These are phyloP conservation scores for Cyclocybe cylindracea DNA, from an alignment of 768 basidiomycete genomes.

Conservation along the genomic window DNA sequence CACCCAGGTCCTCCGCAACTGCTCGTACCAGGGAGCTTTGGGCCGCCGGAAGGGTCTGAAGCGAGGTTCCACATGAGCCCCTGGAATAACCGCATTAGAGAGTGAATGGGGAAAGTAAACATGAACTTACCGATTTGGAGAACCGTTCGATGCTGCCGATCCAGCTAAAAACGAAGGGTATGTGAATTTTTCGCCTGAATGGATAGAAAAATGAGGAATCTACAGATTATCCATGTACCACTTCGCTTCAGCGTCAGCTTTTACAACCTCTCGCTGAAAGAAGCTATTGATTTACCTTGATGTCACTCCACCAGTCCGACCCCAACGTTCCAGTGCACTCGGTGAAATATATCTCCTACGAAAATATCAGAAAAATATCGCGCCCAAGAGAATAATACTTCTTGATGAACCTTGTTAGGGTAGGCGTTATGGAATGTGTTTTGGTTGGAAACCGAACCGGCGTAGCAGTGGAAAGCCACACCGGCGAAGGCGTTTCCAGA, in stretches of 20 bases:
- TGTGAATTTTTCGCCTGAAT: too few relatives aligned
- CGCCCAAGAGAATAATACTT: slow-evolving; percentile 32
- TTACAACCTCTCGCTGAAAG: neutral
- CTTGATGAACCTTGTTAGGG: slow-evolving; percentile 52
- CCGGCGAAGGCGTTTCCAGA: slow-evolving; percentile 59
- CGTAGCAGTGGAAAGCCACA: slow-evolving; percentile 75
- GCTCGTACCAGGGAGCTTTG: slow-evolving; percentile 61
- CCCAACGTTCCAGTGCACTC: slow-evolving; percentile 71
- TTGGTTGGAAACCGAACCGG: slow-evolving; percentile 54
- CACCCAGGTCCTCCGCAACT: slow-evolving; percentile 67
- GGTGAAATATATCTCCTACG: slow-evolving; percentile 48
- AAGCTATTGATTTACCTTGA: slow-evolving; percentile 51
- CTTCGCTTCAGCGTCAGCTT: slow-evolving; percentile 25
- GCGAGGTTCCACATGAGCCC: slow-evolving; percentile 80
- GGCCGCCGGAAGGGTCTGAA: slow-evolving; percentile 61
- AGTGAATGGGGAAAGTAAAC: slow-evolving; percentile 22
- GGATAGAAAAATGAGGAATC: neutral
- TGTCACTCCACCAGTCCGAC: slow-evolving; percentile 78
- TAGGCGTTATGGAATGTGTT: slow-evolving; percentile 54
- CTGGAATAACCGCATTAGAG: slow-evolving; percentile 23
- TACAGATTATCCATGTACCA: slow-evolving; percentile 70
- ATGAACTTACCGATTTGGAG: slow-evolving; percentile 41
- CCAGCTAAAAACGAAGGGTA: slow-evolving; percentile 19
- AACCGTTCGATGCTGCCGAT: slow-evolving; percentile 29
- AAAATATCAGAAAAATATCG: neutral